Evolutionary conservation across 2,329 filamentous ascomycete species (phyloP).

Genomic region (Sarocladiaceae sp.): DNA sequence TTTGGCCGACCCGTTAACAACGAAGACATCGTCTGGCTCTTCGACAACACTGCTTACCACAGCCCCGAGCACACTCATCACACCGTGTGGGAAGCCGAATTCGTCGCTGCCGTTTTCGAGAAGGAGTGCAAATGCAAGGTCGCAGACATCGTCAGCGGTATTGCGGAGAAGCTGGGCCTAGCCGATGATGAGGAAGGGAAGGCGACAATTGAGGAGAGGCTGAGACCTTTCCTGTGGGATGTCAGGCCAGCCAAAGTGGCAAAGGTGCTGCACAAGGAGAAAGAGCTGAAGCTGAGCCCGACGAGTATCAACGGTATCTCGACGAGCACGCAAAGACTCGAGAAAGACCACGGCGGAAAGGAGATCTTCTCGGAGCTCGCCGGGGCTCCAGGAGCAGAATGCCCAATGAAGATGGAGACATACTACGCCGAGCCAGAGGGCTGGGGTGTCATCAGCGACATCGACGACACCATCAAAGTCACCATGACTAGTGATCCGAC

Average conservation of each 20-base stretch:
- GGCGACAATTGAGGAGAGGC: constrained; percentile 58
- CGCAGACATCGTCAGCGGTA: constrained; percentile 62
- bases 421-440: constrained; percentile 72
- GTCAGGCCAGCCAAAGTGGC: constrained; percentile 68
- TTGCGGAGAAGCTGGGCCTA: constrained; percentile 67
- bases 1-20: constrained; percentile 55
- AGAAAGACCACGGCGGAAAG: constrained; percentile 26
- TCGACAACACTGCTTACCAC: constrained; percentile 84
- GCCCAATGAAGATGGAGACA: constrained; percentile 62
- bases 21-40: constrained; percentile 76
- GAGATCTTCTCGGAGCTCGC: constrained; percentile 42
- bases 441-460: constrained; percentile 71
- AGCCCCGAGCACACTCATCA: constrained; percentile 34
- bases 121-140: constrained; percentile 64
- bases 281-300: constrained; percentile 57
- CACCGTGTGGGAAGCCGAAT: constrained; percentile 71
- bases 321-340: constrained; percentile 24
- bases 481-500: constrained; percentile 77
- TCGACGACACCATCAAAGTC: constrained; percentile 94
- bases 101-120: constrained; percentile 77
- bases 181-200: constrained; percentile 54
- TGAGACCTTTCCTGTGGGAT: constrained; percentile 75
- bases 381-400: constrained; percentile 48
- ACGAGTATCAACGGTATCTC: constrained; percentile 70
- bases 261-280: constrained; percentile 53